phyloP scores from a whole-genome alignment of 1,284 basidiomycete genomes.

The Spongispora temasekensis region DNA sequence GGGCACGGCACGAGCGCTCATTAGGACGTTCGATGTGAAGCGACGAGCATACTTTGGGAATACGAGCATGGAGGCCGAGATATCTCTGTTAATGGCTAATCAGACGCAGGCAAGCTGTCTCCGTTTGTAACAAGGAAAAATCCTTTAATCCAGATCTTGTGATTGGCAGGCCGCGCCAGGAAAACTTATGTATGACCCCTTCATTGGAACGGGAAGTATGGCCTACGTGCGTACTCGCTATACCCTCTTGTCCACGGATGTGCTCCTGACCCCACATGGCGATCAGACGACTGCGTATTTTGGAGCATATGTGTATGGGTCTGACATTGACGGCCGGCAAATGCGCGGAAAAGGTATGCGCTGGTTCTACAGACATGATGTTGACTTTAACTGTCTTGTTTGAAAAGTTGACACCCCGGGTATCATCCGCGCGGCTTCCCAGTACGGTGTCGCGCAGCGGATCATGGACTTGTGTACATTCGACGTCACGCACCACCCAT shows the following conservation, averaged over 20 bases:
- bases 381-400: not conserved
- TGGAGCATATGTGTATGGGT: conserved; percentile 87
- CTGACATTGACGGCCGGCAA: conserved; percentile 96
- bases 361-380: not conserved
- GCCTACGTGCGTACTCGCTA: conserved; percentile 62
- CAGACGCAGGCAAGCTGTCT: conserved; percentile 72
- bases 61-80: conserved; percentile 97
- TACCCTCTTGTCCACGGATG: conserved; percentile 23
- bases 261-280: not conserved
- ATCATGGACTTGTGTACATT: conserved; percentile 89
- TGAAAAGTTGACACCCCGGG: conserved; percentile 58
- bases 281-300: conserved; percentile 80
- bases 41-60: conserved; percentile 92
- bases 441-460: conserved; percentile 78
- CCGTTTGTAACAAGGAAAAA: not conserved
- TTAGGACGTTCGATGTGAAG: conserved; percentile 83
- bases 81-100: conserved; percentile 94
- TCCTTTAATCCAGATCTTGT: not conserved
- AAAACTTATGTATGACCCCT: conserved; percentile 94
- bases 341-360: conserved; percentile 85
- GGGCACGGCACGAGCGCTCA: conserved; percentile 70
- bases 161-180: conserved; percentile 84
- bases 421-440: conserved; percentile 77
- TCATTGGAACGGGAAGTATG: conserved; percentile 96
- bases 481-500: conserved; percentile 88